Evolutionary conservation across 495 filamentous ascomycete species (phyloP), one percentile per base, ranked within the genome.

Genomic region (Chaetomium fimeti): DNA sequence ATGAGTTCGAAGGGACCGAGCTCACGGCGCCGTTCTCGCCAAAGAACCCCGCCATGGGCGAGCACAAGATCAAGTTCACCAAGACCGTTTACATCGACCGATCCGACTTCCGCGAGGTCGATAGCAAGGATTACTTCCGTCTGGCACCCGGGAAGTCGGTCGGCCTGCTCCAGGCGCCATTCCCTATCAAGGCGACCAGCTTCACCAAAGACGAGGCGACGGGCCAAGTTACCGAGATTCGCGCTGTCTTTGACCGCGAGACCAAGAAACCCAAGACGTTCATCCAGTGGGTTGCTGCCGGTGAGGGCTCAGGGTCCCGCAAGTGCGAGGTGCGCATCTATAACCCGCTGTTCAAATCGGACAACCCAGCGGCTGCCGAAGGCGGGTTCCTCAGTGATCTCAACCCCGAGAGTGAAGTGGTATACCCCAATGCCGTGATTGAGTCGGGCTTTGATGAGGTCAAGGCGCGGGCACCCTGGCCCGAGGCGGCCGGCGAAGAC

Each of bases 21-120:
- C 65, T 93, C 51, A 82, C 83, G 1, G 72, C 89, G 8, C 90
- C 91, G 0, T 93, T 93, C 72, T 87, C 88, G 20, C 84, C 87
- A 5, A 94, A 92, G 75, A 86, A 91, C 62, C 79, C 87, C 3
- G 79, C 80, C 32, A 81, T 87, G 73, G 87, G 87, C 55, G 69
- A 74, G n/a, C 79, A 80, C 51, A 82, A 78, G 66, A 78, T 96
- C 65, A 89, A 89, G 38, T 88, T 96, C 73, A 92, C 91, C n/a
- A 87, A 87, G 74, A 90, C 81, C 11, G 83, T 97, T 18, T 97
- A 94, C 79, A 97, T 98, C 56, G 94, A 98, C 72, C 88, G 91
- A 53, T 87, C 83, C 42, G 94, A 98, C 74, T 98, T 97, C 81
- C 85, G 94, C 40, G 89, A 95, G 72, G 83, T 88, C 20, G 91